phyloP scores from a whole-genome alignment of 371 early-diverging fungal species.

The Smittium culicis region DNA sequence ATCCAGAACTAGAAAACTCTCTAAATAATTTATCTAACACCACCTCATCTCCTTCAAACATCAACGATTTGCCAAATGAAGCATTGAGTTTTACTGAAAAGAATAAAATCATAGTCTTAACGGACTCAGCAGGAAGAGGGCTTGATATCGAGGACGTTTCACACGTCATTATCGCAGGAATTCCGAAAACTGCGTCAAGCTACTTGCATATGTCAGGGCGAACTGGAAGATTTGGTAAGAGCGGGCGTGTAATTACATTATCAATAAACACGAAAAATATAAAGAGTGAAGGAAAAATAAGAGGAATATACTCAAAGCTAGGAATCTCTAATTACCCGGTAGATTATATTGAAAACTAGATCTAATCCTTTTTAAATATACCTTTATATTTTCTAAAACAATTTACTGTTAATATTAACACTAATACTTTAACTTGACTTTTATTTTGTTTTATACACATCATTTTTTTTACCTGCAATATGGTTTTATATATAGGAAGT shows the following conservation, averaged over 20 bases:
- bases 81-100: too few species aligned
- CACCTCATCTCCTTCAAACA: too few species aligned
- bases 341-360: slow-evolving; percentile 6
- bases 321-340: slow-evolving; percentile 4
- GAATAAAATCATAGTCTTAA: slow-evolving; percentile 17
- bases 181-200: slow-evolving; percentile 18
- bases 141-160: slow-evolving; percentile 19
- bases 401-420: too few species aligned
- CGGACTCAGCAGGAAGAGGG: slow-evolving; percentile 25
- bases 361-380: too few species aligned
- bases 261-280: slow-evolving; percentile 18
- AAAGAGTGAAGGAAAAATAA: slow-evolving; percentile 28
- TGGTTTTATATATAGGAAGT: too few species aligned
- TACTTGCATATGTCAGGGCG: slow-evolving; percentile 27
- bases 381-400: too few species aligned
- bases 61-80: not conserved
- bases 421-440: too few species aligned
- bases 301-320: slow-evolving; percentile 18
- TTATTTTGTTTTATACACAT: too few species aligned
- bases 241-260: slow-evolving; percentile 20
- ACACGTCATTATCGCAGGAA: slow-evolving; percentile 24
- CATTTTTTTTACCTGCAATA: not conserved
- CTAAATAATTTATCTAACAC: too few species aligned
- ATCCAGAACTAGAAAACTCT: not conserved
- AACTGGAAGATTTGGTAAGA: slow-evolving; percentile 20